These are phyloP conservation scores for Aspergillus ibericus DNA, from an alignment of 2,329 filamentous ascomycete genomes.

Conservation along the genomic window DNA sequence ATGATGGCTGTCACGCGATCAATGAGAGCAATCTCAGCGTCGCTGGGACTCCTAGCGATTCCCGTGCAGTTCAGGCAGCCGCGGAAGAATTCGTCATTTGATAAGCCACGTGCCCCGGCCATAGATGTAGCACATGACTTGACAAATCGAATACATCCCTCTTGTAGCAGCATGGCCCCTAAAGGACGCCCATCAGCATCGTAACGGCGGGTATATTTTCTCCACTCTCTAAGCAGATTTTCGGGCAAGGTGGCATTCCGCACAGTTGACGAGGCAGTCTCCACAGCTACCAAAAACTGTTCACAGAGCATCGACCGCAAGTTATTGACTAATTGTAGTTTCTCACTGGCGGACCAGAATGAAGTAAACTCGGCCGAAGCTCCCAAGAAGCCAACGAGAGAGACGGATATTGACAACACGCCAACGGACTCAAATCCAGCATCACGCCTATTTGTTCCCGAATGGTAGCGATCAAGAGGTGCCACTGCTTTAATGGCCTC, in stretches of 20 bases:
- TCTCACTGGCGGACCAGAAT: constrained; percentile 77
- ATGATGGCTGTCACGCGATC: constrained; percentile 69
- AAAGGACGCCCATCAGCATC: constrained; percentile 75
- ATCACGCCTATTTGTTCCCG: constrained; percentile 46
- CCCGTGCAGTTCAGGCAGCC: constrained; percentile 64
- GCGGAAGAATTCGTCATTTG: constrained; percentile 68
- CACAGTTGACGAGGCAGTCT: constrained; percentile 86
- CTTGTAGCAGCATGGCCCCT: constrained; percentile 86
- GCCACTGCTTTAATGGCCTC: constrained; percentile 59
- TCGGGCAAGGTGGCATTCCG: constrained; percentile 72
- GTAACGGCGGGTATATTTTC: constrained; percentile 80
- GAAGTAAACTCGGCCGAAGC: constrained; percentile 74
- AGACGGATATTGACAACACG: constrained; percentile 75
- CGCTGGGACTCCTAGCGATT: constrained; percentile 42
- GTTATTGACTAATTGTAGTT: constrained; percentile 69
- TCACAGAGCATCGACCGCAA: constrained; percentile 77
- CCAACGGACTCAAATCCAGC: constrained; percentile 61
- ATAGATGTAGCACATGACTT: constrained; percentile 75
- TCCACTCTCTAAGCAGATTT: constrained; percentile 77
- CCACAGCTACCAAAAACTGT: constrained; percentile 78
- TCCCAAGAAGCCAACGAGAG: constrained; percentile 85
- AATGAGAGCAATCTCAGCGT: constrained; percentile 46
- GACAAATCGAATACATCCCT: constrained; percentile 82
- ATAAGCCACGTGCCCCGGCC: constrained; percentile 60
- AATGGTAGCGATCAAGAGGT: constrained; percentile 57